A percentile compares a stretch with the other conserved stretches of the same genome.
phyloP scores from a whole-genome alignment of 1,284 basidiomycete genomes.

The Apiotrichum mycotoxinovorans region DNA sequence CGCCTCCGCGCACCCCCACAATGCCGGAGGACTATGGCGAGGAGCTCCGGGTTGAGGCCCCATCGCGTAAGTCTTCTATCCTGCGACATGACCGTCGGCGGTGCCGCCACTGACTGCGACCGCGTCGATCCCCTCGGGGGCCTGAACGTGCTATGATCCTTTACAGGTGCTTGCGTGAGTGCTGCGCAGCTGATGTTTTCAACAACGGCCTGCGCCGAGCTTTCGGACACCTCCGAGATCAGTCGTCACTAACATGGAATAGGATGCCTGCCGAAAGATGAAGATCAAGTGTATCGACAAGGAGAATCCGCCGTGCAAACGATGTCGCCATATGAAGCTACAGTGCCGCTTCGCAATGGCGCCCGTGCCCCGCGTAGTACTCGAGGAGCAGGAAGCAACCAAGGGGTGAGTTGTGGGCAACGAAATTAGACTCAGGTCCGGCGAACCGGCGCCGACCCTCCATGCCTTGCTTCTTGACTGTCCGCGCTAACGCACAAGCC shows the following conservation, averaged over 20 bases:
- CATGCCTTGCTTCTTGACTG: too few relatives aligned
- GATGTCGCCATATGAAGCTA: slow-evolving; percentile 15
- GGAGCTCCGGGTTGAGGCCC: not conserved
- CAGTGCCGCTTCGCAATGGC: slow-evolving; percentile 8
- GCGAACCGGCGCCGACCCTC: too few relatives aligned
- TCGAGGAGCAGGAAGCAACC: slow-evolving; percentile 1
- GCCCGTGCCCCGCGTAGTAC: not conserved
- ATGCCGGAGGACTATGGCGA: not conserved
- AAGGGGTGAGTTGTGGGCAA: not conserved
- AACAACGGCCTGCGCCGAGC: not conserved
- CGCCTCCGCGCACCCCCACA: not conserved
- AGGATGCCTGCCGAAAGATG: slow-evolving; percentile 36
- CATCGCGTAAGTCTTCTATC: not conserved
- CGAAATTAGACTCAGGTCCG: too few relatives aligned
- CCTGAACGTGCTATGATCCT: not conserved
- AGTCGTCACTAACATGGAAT: not conserved
- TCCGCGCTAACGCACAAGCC: not conserved
- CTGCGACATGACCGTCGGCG: too few relatives aligned
- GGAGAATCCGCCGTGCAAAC: slow-evolving; percentile 62
- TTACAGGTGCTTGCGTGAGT: not conserved
- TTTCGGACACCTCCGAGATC: not conserved
- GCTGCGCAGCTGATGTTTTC: not conserved
- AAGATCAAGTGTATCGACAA: slow-evolving; percentile 64
- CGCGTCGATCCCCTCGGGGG: not conserved
- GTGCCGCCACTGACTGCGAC: not conserved